These are phyloP conservation scores for Sequoia sempervirens DNA, from an alignment of 75 land plant genomes.

Conservation along the genomic window DNA sequence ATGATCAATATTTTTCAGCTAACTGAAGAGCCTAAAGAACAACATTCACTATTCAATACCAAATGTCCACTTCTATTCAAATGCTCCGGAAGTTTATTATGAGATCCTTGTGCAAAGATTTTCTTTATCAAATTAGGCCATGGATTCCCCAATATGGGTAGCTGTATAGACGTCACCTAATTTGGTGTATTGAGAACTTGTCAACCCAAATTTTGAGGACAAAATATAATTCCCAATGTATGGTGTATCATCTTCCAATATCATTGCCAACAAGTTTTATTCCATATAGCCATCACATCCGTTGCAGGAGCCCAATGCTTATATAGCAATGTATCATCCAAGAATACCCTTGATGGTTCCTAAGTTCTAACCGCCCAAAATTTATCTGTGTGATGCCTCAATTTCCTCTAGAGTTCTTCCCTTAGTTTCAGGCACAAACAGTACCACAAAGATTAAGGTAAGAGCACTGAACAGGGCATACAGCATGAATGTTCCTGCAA, in stretches of 20 bases:
- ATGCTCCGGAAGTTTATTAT: neutral
- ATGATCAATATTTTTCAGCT: neutral
- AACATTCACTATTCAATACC: neutral
- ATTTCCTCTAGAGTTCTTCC: too few species aligned
- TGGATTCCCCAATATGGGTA: neutral
- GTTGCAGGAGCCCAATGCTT: neutral
- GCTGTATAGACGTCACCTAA: neutral
- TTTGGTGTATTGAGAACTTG: neutral
- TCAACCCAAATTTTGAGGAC: neutral
- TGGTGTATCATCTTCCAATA: neutral
- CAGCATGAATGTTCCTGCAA: too few species aligned
- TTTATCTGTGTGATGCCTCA: too few species aligned
- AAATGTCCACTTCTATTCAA: neutral
- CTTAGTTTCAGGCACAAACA: too few species aligned
- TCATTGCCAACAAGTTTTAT: neutral
- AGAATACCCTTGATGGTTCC: neutral
- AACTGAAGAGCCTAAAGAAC: neutral
- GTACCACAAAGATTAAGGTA: too few species aligned
- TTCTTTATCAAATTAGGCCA: neutral
- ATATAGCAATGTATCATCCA: neutral
- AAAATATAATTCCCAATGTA: neutral
- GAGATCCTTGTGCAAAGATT: neutral
- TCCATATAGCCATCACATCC: neutral
- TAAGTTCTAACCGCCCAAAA: too few species aligned
- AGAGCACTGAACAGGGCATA: too few species aligned